A percentile compares a stretch with the other conserved stretches of the same genome.
Evolutionary conservation across 2,329 filamentous ascomycete species (phyloP).

Genomic region (Emydomyces testavorans): DNA sequence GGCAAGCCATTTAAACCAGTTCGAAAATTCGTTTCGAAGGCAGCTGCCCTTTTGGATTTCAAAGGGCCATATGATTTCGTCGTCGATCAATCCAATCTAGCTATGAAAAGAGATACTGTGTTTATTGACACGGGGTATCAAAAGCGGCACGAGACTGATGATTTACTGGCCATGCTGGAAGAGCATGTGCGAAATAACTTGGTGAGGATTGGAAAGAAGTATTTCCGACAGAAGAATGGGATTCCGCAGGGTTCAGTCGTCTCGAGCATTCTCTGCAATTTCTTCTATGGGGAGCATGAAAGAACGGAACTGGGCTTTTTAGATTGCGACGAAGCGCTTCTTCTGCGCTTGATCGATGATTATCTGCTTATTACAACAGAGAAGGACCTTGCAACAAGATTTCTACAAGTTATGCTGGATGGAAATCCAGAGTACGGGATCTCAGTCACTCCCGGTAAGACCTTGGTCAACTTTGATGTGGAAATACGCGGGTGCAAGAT

Average conservation of each 20-base stretch:
- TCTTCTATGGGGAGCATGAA: slow-evolving; percentile 90
- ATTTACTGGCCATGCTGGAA: slow-evolving; percentile 57
- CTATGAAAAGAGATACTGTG: slow-evolving; percentile 48
- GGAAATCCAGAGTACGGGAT: slow-evolving; percentile 75
- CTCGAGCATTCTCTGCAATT: slow-evolving; percentile 79
- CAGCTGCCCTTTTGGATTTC: slow-evolving; percentile 36
- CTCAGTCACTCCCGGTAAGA: slow-evolving; percentile 63
- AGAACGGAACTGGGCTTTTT: slow-evolving; percentile 57
- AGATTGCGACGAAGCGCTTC: slow-evolving; percentile 46
- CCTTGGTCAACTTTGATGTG: slow-evolving; percentile 69
- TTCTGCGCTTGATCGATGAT: slow-evolving; percentile 81
- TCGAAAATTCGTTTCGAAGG: slow-evolving; percentile 44
- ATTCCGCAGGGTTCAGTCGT: slow-evolving; percentile 90
- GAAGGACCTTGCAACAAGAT: slow-evolving; percentile 52
- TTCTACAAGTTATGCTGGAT: slow-evolving; percentile 67
- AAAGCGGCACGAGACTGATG: slow-evolving; percentile 44
- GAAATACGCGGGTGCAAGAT: slow-evolving; percentile 44
- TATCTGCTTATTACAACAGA: slow-evolving; percentile 78
- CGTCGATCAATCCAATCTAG: slow-evolving; percentile 20
- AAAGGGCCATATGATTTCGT: slow-evolving; percentile 39
- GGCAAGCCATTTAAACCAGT: slow-evolving; percentile 21
- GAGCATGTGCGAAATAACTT: slow-evolving; percentile 78
- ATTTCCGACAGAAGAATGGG: slow-evolving; percentile 73
- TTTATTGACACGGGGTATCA: slow-evolving; percentile 61
- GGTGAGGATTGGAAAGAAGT: slow-evolving; percentile 77